Evolutionary conservation across 257 asterid genomes (phyloP).

Genomic region (Paraleonurus japonicus): DNA sequence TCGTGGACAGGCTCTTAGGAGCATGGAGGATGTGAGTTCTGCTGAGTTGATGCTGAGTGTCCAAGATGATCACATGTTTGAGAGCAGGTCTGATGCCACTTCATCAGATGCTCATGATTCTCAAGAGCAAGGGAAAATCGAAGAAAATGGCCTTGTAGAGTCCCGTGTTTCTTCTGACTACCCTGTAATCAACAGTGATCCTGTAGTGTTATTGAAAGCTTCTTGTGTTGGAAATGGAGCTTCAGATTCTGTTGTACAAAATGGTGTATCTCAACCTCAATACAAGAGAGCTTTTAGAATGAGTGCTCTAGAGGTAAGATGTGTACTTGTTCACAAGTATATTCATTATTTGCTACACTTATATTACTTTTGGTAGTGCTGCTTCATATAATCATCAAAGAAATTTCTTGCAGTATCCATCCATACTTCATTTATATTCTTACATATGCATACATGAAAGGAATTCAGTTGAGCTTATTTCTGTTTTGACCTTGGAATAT

Average conservation of each 20-base stretch:
- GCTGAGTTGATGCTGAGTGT: constrained; percentile 39
- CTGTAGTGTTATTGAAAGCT: constrained; percentile 28
- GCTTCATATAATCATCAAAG: neutral
- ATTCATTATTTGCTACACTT: neutral
- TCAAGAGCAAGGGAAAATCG: constrained; percentile 27
- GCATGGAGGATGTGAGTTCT: constrained; percentile 56
- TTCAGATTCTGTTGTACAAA: constrained; percentile 30
- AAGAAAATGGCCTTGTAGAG: constrained; percentile 31
- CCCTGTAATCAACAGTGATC: constrained; percentile 24
- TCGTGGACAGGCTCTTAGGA: constrained; percentile 63
- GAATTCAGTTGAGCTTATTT: neutral
- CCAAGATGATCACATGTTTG: constrained; percentile 40
- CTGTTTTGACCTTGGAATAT: neutral
- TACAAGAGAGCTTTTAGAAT: constrained; percentile 57
- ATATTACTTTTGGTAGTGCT: neutral
- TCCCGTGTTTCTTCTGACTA: constrained; percentile 16
- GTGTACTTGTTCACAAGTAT: neutral
- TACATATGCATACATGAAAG: neutral
- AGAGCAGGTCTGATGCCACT: constrained; percentile 27
- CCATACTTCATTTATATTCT: neutral
- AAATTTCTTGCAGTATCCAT: neutral
- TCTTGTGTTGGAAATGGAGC: constrained; percentile 20
- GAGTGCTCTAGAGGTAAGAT: constrained; percentile 64
- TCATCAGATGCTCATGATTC: constrained; percentile 28
- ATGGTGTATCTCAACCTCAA: constrained; percentile 36